phyloP scores from a whole-genome alignment of 139 green algal genomes.

The Astrephomene gubernaculifera region DNA sequence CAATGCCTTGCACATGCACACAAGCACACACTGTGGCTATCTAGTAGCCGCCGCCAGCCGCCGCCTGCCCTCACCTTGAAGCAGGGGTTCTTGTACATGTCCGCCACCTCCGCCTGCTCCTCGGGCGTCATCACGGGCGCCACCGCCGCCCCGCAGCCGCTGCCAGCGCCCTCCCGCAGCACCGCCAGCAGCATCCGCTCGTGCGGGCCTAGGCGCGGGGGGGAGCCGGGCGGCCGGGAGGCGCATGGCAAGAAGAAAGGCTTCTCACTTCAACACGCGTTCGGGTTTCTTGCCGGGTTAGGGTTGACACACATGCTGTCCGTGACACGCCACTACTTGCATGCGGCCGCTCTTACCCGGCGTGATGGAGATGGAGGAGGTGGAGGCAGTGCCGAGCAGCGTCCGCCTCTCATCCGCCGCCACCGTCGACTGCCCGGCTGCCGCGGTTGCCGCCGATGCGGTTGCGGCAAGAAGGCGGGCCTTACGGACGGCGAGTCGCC shows the following conservation, averaged over 20 bases:
- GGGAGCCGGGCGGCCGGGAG: neutral
- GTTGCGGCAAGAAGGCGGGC: too few relatives aligned
- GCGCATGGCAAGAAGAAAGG: neutral
- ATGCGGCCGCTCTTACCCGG: neutral
- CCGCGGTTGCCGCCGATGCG: too few relatives aligned
- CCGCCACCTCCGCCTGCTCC: neutral
- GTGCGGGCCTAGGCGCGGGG: neutral
- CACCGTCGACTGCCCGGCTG: too few relatives aligned
- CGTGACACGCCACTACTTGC: neutral
- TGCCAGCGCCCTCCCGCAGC: neutral
- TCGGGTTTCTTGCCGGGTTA: neutral
- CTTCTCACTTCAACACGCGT: neutral
- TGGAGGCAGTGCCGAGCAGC: too few relatives aligned
- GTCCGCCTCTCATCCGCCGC: too few relatives aligned
- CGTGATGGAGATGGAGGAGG: too few relatives aligned
- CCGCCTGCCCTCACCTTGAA: slow-evolving; percentile 26
- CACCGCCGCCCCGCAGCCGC: too few relatives aligned
- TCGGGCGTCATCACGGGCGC: neutral
- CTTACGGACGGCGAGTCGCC: too few relatives aligned
- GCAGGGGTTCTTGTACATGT: slow-evolving; percentile 6
- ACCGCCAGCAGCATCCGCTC: neutral
- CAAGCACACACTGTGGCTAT: neutral
- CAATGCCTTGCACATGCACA: neutral
- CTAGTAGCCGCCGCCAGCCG: too few relatives aligned
- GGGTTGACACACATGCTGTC: neutral